These are phyloP conservation scores for Cucurbitaria berberidis DNA, from an alignment of 2,329 filamentous ascomycete species.

Conservation along the genomic window DNA sequence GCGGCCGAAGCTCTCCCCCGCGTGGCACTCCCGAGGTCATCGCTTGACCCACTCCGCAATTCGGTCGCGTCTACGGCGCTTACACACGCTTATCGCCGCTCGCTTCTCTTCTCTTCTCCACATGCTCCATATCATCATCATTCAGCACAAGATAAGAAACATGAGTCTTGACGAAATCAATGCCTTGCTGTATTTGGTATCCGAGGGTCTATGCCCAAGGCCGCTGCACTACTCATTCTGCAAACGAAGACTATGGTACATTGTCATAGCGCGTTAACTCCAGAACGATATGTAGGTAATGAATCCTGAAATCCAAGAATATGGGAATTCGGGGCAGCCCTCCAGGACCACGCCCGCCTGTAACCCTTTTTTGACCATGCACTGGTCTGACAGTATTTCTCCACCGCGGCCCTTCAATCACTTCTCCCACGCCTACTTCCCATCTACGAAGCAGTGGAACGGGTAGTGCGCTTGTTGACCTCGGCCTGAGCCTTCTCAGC, in stretches of 20 bases:
- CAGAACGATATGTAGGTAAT: conserved; percentile 33
- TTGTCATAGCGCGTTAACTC: conserved; percentile 30
- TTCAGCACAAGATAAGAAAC: background rate
- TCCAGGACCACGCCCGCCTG: conserved; percentile 20
- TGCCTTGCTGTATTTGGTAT: conserved; percentile 2
- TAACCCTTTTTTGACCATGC: conserved; percentile 17
- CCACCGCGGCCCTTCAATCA: background rate
- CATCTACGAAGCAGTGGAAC: conserved; percentile 45
- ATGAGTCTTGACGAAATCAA: conserved; percentile 8
- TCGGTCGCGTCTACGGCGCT: conserved; percentile 10
- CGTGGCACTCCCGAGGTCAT: conserved; percentile 10
- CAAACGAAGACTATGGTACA: conserved; percentile 39
- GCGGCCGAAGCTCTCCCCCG: conserved; percentile 6
- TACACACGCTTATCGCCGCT: conserved; percentile 7
- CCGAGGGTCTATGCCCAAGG: conserved; percentile 6
- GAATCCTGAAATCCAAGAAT: conserved; percentile 31
- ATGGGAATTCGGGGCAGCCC: conserved; percentile 15
- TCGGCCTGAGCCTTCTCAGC: conserved; percentile 78
- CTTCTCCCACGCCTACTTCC: background rate
- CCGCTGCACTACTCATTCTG: conserved; percentile 24
- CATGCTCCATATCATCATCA: background rate
- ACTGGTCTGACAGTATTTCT: background rate
- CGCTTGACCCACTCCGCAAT: conserved; percentile 2
- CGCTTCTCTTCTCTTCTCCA: background rate
- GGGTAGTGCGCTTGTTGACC: conserved; percentile 66